Evolutionary conservation across 2,329 filamentous ascomycete genomes (phyloP).

Genomic region (Cryoendolithus antarcticus): DNA sequence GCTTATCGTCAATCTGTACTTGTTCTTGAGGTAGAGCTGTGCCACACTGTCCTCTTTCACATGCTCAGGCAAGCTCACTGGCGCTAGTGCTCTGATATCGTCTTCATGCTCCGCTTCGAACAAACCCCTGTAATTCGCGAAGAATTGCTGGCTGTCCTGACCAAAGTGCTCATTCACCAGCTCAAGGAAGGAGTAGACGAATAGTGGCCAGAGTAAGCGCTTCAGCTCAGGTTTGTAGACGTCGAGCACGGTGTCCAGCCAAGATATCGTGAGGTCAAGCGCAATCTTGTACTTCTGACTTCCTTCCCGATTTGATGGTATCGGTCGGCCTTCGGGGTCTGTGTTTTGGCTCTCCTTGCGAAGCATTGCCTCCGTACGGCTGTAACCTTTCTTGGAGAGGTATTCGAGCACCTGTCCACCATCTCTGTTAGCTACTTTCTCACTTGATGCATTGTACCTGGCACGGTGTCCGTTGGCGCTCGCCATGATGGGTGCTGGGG

Average conservation of each 20-base stretch:
- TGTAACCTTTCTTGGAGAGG: conserved; percentile 88
- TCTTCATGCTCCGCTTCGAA: conserved; percentile 72
- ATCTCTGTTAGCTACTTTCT: too few relatives aligned
- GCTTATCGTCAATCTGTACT: conserved; percentile 83
- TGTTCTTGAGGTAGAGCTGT: conserved; percentile 71
- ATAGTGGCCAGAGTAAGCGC: conserved; percentile 83
- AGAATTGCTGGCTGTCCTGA: conserved; percentile 61
- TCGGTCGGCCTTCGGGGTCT: conserved; percentile 66
- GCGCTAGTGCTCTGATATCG: conserved; percentile 63
- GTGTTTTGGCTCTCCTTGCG: conserved; percentile 79
- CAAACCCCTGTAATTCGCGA: conserved; percentile 51
- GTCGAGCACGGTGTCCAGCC: conserved; percentile 85
- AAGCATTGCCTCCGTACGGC: conserved; percentile 80
- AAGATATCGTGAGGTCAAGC: conserved; percentile 43
- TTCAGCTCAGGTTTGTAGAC: conserved; percentile 89
- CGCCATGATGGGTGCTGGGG: too few relatives aligned
- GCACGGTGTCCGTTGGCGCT: too few relatives aligned
- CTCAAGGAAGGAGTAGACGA: conserved; percentile 83
- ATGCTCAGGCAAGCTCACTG: conserved; percentile 65
- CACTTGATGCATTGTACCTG: too few relatives aligned
- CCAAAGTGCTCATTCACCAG: conserved; percentile 61
- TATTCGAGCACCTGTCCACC: conserved; percentile 70
- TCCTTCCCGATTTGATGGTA: conserved; percentile 53
- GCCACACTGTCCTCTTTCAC: conserved; percentile 63
- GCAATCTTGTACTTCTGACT: conserved; percentile 67